A percentile compares a stretch with the other conserved stretches of the same genome.
These are phyloP conservation scores for Leonotis leonurus DNA, from an alignment of 257 asterid species.

Conservation along the genomic window DNA sequence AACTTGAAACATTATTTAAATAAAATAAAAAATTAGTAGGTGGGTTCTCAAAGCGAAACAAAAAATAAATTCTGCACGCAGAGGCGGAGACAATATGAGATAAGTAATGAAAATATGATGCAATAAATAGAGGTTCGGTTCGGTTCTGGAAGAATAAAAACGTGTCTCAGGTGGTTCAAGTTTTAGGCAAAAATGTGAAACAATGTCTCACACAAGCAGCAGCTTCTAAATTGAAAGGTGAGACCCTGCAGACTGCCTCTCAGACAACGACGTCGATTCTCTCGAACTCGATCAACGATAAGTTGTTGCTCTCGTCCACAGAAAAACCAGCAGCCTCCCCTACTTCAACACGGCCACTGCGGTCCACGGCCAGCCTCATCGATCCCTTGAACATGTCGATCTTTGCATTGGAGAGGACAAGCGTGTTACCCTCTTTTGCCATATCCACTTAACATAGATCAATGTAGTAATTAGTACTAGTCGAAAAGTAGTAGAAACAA, in stretches of 20 bases:
- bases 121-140: slow-evolving; percentile 1
- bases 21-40: too few species aligned
- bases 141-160: not conserved
- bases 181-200: slow-evolving; percentile 13
- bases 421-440: slow-evolving; percentile 59
- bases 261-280: slow-evolving; percentile 62
- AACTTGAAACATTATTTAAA: too few species aligned
- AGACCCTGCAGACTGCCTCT: not conserved
- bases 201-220: slow-evolving; percentile 10
- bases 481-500: too few species aligned
- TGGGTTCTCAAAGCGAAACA: too few species aligned
- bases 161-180: not conserved
- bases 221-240: slow-evolving; percentile 3
- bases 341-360: slow-evolving; percentile 58
- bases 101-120: slow-evolving; percentile 5
- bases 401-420: slow-evolving; percentile 55
- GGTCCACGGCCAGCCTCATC: slow-evolving; percentile 76
- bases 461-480: too few species aligned
- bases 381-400: slow-evolving; percentile 83
- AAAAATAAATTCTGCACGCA: too few species aligned
- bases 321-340: slow-evolving; percentile 44
- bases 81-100: too few species aligned
- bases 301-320: slow-evolving; percentile 49
- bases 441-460: slow-evolving; percentile 50
- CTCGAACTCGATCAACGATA: slow-evolving; percentile 72